Conservation (phyloP, 1,284 basidiomycete species). For the Melanopsichium pennsylvanicum region DNA sequence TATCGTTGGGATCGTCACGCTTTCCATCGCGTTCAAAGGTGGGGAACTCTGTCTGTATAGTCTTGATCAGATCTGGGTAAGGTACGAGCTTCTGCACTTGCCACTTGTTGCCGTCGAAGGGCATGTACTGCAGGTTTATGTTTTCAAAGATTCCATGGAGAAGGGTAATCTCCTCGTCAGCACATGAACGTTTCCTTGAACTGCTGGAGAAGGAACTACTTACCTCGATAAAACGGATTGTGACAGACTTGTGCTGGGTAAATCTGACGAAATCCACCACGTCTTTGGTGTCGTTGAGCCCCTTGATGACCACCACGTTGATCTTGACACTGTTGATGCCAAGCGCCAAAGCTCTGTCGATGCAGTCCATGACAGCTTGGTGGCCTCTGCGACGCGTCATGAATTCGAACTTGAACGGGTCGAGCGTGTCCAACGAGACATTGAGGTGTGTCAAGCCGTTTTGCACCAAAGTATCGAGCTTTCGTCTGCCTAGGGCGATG, state of each 20-base stretch:
- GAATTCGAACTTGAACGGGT: slow-evolving; percentile 84
- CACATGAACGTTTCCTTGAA: too few relatives aligned
- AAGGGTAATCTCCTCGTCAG: too few relatives aligned
- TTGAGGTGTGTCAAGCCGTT: slow-evolving; percentile 84
- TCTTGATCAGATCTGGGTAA: slow-evolving; percentile 45
- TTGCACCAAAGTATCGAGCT: slow-evolving; percentile 74
- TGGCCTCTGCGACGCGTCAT: slow-evolving; percentile 78
- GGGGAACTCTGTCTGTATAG: slow-evolving; percentile 35
- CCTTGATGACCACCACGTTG: slow-evolving; percentile 83
- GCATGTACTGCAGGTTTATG: slow-evolving; percentile 81
- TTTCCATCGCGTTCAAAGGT: slow-evolving; percentile 32
- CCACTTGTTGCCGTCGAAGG: slow-evolving; percentile 85
- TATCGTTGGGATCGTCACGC: slow-evolving; percentile 77
- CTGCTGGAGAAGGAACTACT: neutral
- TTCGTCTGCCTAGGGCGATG: slow-evolving; percentile 74
- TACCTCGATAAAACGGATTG: slow-evolving; percentile 81
- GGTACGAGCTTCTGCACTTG: slow-evolving; percentile 78
- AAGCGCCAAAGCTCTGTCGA: slow-evolving; percentile 73
- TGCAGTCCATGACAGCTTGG: slow-evolving; percentile 75
- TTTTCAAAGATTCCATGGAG: too few relatives aligned
- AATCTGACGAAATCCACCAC: slow-evolving; percentile 79
- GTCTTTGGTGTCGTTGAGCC: slow-evolving; percentile 78
- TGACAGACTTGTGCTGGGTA: slow-evolving; percentile 73
- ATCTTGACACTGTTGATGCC: slow-evolving; percentile 74
- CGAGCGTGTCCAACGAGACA: slow-evolving; percentile 77